Evolutionary conservation across 345 rosid species (phyloP).

Genomic region (Citropsis articulata): DNA sequence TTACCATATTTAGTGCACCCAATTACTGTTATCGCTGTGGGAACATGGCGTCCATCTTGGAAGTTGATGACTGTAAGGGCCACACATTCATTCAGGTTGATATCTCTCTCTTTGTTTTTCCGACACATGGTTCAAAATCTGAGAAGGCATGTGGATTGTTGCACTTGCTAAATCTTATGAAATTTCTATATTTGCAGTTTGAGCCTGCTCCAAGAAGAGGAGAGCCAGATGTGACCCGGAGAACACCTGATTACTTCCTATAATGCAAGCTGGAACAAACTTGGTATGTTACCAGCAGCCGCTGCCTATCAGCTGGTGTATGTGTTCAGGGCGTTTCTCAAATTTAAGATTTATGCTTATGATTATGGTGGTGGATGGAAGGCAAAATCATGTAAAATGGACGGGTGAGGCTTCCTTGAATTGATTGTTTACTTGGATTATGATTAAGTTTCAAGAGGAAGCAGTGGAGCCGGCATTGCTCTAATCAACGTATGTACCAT

Average conservation of each 20-base stretch:
- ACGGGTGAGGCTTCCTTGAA: slow-evolving; percentile 22
- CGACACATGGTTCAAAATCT: not conserved
- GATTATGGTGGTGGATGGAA: slow-evolving; percentile 5
- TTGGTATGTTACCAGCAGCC: slow-evolving; percentile 1
- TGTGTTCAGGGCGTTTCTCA: slow-evolving; percentile 16
- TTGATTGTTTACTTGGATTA: slow-evolving; percentile 13
- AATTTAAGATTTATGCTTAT: slow-evolving; percentile 15
- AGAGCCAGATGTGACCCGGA: slow-evolving; percentile 91
- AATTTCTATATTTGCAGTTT: slow-evolving; percentile 49
- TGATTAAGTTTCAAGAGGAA: slow-evolving; percentile 15
- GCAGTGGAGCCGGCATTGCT: slow-evolving; percentile 21
- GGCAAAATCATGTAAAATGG: slow-evolving; percentile 16
- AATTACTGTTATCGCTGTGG: slow-evolving; percentile 98
- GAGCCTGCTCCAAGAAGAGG: slow-evolving; percentile 99
- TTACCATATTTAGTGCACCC: slow-evolving; percentile 94
- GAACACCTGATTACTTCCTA: slow-evolving; percentile 96
- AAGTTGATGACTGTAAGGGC: slow-evolving; percentile 90
- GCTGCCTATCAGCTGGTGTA: slow-evolving; percentile 11
- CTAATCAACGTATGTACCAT: slow-evolving; percentile 25
- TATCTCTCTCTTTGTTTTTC: slow-evolving; percentile 1
- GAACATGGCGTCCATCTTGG: slow-evolving; percentile 93
- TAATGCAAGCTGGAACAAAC: slow-evolving; percentile 25
- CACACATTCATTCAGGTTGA: slow-evolving; percentile 95
- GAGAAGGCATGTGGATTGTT: not conserved
- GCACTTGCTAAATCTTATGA: not conserved